Conservation (phyloP, 225 moss, liverwort and hornwort species). For the Rhytidiadelphus loreus region DNA sequence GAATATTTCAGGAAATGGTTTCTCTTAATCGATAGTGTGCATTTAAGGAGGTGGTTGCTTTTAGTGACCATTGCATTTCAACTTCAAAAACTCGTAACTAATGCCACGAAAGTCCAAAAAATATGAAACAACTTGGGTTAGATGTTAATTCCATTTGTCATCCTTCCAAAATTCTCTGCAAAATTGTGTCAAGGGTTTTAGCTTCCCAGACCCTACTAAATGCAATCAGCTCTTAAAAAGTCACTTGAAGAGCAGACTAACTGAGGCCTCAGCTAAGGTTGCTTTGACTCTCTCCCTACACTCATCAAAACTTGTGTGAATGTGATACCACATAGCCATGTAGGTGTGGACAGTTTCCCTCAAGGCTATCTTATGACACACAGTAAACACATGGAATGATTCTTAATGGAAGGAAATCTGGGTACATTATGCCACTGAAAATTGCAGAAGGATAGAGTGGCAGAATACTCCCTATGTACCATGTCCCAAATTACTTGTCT, state of each 20-base stretch:
- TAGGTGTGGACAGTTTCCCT: background rate
- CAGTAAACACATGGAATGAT: background rate
- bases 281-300: background rate
- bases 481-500: background rate
- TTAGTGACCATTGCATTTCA: background rate
- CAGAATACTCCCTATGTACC: background rate
- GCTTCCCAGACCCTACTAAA: fast-evolving
- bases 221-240: background rate
- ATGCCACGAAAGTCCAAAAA: background rate
- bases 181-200: background rate
- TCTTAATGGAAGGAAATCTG: background rate
- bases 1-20: too few relatives aligned
- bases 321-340: background rate
- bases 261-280: too few relatives aligned
- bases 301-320: background rate
- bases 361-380: background rate
- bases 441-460: background rate
- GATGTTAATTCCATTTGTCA: background rate
- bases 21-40: too few relatives aligned
- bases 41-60: background rate
- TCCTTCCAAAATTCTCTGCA: background rate
- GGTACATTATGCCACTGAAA: background rate
- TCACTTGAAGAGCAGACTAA: background rate
- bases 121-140: background rate
- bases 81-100: background rate